Base-by-base conservation (phyloP, 2,329 filamentous ascomycete species). In the Pseudocercospora crystallina region DNA sequence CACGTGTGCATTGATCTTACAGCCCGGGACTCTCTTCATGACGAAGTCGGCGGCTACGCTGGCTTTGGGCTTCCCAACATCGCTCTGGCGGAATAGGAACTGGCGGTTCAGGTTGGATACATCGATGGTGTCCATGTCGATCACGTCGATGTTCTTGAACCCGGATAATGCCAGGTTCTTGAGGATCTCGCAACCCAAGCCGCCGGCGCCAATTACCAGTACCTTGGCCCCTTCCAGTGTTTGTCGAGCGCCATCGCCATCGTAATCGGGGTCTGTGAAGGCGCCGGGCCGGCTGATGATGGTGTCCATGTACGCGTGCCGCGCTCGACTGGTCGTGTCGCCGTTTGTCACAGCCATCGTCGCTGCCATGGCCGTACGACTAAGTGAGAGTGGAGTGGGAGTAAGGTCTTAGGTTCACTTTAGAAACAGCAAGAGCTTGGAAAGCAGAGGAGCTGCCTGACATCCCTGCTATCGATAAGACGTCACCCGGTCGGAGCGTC, bases 61-160 rank as follows among this genome's bases (percentile, higher is more conserved):
- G 43, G 95, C 94, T 73, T 99, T 99, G 61, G 81, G 89, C 65
- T 90, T 92, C 33, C 95, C 94, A 26, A 99, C 92, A 69, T 99
- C 94, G 53, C 84, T 78, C 62, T 91, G 82, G 15, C 94, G 89
- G 73, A 99, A 99, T 52, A 99, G 83, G 67, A 99, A 99, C 65
- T 99, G 94, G 36, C 94, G 87, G 72, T 99, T 99, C 15, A 99
- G 80, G 69, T 99, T 99, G 43, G 91, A 96, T 54, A 99, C 92
- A 67, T 99, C 94, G 70, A 99, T 99, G 1, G 92, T 99, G 71
- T 99, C 90, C 94, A 99, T 99, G 73, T 99, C 94, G 64, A 99
- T 97, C 52, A 99, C 94, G 75, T 99, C 90, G 61, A 99, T 96
- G 65, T 96, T 84, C 71, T 88, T 95, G 76, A 99, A 99, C 26